These are phyloP conservation scores for Paraphysoderma sedebokerense DNA, from an alignment of 371 early-diverging fungal species.

Conservation along the genomic window DNA sequence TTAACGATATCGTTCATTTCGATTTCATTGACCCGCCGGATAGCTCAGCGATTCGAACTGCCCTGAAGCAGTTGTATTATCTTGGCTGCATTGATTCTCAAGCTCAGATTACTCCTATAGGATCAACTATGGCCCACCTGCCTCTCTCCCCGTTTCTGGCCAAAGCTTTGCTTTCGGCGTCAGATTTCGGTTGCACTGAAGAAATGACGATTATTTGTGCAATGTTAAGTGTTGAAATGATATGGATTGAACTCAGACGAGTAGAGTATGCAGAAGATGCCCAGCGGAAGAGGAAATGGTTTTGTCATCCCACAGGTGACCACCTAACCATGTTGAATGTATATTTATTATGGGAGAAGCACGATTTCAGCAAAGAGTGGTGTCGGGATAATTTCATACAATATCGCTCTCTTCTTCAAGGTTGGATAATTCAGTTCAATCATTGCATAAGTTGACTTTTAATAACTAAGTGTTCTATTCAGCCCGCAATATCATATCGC, in stretches of 20 bases:
- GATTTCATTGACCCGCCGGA: slow-evolving; percentile 43
- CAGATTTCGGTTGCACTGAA: slow-evolving; percentile 17
- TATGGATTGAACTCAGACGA: slow-evolving; percentile 13
- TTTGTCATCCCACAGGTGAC: slow-evolving; percentile 17
- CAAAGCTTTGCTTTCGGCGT: slow-evolving; percentile 16
- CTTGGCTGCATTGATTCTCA: slow-evolving; percentile 29
- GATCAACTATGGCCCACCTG: slow-evolving; percentile 26
- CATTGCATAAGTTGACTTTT: too few species aligned
- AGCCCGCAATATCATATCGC: slow-evolving; percentile 1
- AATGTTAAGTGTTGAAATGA: slow-evolving; percentile 26
- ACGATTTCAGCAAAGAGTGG: slow-evolving; percentile 1
- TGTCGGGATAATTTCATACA: slow-evolving; percentile 6
- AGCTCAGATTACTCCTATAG: slow-evolving; percentile 30
- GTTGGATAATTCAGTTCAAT: too few species aligned
- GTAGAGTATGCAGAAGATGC: slow-evolving; percentile 12
- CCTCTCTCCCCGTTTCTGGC: slow-evolving; percentile 33
- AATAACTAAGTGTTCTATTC: too few species aligned
- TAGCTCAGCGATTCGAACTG: slow-evolving; percentile 12
- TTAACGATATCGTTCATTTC: slow-evolving; percentile 31
- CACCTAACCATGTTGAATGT: slow-evolving; percentile 22
- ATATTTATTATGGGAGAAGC: slow-evolving; percentile 12
- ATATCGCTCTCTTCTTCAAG: slow-evolving; percentile 1
- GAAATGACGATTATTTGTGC: slow-evolving; percentile 25
- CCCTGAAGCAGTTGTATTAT: slow-evolving; percentile 22
- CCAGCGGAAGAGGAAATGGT: slow-evolving; percentile 7